Base-by-base conservation (phyloP, 169 alveolate species). In the Plasmodium gaboni region DNA sequence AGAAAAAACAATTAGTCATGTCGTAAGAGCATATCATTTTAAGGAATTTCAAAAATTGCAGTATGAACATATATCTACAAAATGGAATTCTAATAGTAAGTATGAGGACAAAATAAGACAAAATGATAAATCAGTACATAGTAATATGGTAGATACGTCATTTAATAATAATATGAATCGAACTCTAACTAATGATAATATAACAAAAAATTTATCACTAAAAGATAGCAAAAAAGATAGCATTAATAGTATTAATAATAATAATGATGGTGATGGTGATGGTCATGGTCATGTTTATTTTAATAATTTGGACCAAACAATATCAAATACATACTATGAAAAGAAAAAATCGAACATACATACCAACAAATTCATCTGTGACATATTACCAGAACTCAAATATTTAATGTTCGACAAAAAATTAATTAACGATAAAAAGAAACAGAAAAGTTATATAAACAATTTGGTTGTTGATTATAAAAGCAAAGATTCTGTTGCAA, bases 401-500 rank as follows among this genome's bases (percentile, higher is more conserved):
- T 42, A 1, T 48, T 53, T 86, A 59, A 71, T 86, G 87, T 86
- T 86, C 26, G 87, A 86, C 22, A 69, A 59, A 26, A 22, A 19
- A 0, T 28, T 50, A 48, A 38, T 50, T 22, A 55, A 83, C 6
- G 51, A 83, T 10, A 22, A 64, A 32, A 86, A 70, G 51, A 71
- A 86, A 26, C 50, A 86, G 61, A 86, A 86, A 50, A 60, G 63
- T 42, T 86, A 86, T 55, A 86, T 86, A 86, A 86, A 86, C 60
- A 70, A 86, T 64, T 51, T 70, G 22, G 73, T 86, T 38, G 76
- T 61, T 32, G 92, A 86, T n/a, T 46, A 46, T 63, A 71, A 71
- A 44, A 71, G 15, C 28, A 57, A 70, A 12, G 92, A 86, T 53
- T 74, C 57, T 46, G 38, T 86, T 6, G 92, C 92, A 28, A 86